Conservation (phyloP, 495 filamentous ascomycete species). For the Platismatia glauca region DNA sequence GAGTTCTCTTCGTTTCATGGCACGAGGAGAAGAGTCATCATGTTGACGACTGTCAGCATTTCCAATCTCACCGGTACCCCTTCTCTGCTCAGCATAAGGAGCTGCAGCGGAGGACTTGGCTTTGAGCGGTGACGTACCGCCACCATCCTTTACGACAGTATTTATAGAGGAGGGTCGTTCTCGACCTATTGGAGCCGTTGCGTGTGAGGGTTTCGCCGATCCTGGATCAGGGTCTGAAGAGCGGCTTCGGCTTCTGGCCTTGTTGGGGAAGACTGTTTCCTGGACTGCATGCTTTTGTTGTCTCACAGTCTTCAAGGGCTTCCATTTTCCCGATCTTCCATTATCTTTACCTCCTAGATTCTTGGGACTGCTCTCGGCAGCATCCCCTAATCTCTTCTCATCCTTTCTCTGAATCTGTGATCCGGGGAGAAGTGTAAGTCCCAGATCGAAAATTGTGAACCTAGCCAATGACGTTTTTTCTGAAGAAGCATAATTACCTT, state of each 20-base stretch:
- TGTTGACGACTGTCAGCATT: background rate
- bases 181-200: background rate
- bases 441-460: conserved; percentile 32
- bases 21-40: background rate
- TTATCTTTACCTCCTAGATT: background rate
- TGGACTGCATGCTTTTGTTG: background rate
- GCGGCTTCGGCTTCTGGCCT: background rate
- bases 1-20: background rate
- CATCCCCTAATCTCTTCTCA: conserved; percentile 1
- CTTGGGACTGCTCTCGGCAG: background rate
- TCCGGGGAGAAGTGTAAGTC: conserved; percentile 39
- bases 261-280: background rate
- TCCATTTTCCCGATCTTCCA: background rate
- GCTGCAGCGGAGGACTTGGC: background rate
- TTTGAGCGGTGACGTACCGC: background rate
- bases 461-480: conserved; percentile 14
- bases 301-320: background rate
- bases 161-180: background rate
- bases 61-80: background rate
- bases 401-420: conserved; percentile 28
- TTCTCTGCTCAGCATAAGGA: background rate
- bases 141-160: background rate
- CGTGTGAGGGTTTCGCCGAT: background rate
- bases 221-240: background rate
- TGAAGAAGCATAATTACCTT: conserved; percentile 38